Evolutionary conservation across 306 rosid species (phyloP).

Genomic region (Rubus idaeus): DNA sequence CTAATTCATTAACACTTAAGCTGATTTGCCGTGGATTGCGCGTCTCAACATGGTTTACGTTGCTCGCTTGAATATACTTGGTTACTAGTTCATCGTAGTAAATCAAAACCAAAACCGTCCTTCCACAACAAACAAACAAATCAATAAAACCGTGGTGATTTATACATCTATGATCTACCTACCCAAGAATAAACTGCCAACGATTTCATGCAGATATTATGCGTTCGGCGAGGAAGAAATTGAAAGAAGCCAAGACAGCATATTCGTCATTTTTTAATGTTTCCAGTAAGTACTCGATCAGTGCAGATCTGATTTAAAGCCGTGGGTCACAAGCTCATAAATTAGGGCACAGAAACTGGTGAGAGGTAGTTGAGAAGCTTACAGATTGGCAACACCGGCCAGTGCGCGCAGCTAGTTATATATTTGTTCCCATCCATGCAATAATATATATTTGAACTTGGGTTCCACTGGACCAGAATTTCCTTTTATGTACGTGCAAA

Average conservation of each 20-base stretch:
- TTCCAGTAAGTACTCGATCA: background rate
- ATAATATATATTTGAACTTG: background rate
- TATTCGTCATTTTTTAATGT: background rate
- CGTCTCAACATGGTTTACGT: background rate
- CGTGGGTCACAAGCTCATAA: slow-evolving; percentile 11
- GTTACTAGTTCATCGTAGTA: background rate
- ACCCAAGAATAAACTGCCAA: background rate
- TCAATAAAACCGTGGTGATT: background rate
- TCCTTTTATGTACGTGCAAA: background rate
- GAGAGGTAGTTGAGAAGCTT: slow-evolving; percentile 15
- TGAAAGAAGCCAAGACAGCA: background rate
- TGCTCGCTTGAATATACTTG: background rate
- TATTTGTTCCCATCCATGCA: background rate
- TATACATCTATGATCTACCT: background rate
- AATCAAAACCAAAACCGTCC: background rate
- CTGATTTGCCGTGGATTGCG: background rate
- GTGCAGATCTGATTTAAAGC: background rate
- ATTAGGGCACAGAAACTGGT: background rate
- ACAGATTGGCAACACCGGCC: background rate
- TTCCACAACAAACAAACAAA: background rate
- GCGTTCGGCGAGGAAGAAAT: background rate
- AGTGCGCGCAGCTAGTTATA: background rate
- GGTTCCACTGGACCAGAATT: background rate
- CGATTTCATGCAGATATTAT: slow-evolving; percentile 5
- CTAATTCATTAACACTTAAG: background rate